Percentiles rank a stretch among this genome's conserved stretches.
phyloP scores from a whole-genome alignment of 2,329 filamentous ascomycete species.

The Xylaria digitata region DNA sequence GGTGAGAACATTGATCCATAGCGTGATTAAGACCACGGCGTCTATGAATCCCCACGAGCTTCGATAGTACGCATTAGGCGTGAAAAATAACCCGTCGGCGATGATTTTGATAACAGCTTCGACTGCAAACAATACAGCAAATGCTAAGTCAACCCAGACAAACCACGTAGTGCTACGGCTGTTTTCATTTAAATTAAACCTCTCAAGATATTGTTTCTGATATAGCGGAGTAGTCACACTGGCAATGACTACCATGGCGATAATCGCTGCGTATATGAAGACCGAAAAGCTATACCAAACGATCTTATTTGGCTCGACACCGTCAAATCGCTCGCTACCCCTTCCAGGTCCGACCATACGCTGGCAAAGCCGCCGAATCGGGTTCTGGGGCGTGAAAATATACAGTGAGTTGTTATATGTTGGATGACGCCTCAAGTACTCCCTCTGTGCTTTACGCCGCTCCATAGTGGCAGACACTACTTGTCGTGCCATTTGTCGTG shows the following conservation, averaged over 20 bases:
- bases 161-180: conserved; percentile 86
- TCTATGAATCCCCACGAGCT: conserved; percentile 98
- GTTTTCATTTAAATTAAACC: conserved; percentile 48
- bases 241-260: conserved; percentile 96
- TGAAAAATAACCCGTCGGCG: conserved; percentile 95
- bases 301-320: conserved; percentile 86
- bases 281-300: conserved; percentile 95
- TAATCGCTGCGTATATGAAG: conserved; percentile 92
- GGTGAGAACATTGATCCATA: conserved; percentile 94
- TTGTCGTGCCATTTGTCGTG: conserved; percentile 88
- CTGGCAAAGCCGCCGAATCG: conserved; percentile 85
- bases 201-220: conserved; percentile 84
- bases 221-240: conserved; percentile 95
- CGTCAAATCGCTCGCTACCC: conserved; percentile 87
- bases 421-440: conserved; percentile 87
- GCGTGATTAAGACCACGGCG: conserved; percentile 86
- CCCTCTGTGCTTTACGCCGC: conserved; percentile 87
- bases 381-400: conserved; percentile 83
- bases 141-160: conserved; percentile 90
- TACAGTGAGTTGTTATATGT: conserved; percentile 94
- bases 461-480: conserved; percentile 85
- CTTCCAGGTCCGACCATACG: conserved; percentile 90
- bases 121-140: conserved; percentile 84
- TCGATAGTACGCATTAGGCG: conserved; percentile 95
- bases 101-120: conserved; percentile 93